A percentile compares a stretch with the other conserved stretches of the same genome.
Conservation (phyloP, 345 rosid species). For the Eutrema heterophyllum region DNA sequence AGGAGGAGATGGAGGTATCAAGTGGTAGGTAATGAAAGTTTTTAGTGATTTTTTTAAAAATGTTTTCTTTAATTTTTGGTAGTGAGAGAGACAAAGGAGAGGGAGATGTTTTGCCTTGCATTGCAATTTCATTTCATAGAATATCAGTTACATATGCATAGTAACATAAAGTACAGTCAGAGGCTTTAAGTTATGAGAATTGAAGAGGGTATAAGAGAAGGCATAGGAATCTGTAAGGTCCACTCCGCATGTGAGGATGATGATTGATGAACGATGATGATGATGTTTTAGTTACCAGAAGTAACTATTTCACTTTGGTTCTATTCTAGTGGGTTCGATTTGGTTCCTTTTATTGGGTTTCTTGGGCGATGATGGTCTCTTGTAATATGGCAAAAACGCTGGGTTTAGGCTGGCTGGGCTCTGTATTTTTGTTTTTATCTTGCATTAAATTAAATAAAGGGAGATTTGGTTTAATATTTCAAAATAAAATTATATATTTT, state of each 20-base stretch:
- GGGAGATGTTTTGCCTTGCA: constrained; percentile 23
- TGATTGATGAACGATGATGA: not conserved
- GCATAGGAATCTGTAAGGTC: constrained; percentile 14
- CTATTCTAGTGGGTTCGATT: too few relatives aligned
- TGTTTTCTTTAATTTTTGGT: not conserved
- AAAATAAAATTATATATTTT: too few relatives aligned
- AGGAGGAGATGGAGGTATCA: constrained; percentile 62
- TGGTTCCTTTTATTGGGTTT: too few relatives aligned
- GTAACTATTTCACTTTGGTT: not conserved
- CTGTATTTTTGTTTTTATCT: too few relatives aligned
- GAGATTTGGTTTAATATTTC: too few relatives aligned
- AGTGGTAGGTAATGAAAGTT: constrained; percentile 61
- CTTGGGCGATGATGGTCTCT: too few relatives aligned
- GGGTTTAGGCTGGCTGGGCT: too few relatives aligned
- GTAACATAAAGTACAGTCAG: constrained; percentile 1
- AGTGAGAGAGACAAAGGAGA: constrained; percentile 1
- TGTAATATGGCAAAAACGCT: too few relatives aligned
- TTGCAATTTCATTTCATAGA: constrained; percentile 9
- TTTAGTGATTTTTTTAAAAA: not conserved
- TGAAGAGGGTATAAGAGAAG: constrained; percentile 5
- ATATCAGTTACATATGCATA: constrained; percentile 1
- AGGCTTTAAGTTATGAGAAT: not conserved
- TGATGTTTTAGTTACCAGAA: constrained; percentile 22
- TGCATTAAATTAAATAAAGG: too few relatives aligned
- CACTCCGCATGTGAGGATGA: constrained; percentile 25